These are phyloP conservation scores for Russula earlei DNA, from an alignment of 768 basidiomycete genomes.

Conservation along the genomic window DNA sequence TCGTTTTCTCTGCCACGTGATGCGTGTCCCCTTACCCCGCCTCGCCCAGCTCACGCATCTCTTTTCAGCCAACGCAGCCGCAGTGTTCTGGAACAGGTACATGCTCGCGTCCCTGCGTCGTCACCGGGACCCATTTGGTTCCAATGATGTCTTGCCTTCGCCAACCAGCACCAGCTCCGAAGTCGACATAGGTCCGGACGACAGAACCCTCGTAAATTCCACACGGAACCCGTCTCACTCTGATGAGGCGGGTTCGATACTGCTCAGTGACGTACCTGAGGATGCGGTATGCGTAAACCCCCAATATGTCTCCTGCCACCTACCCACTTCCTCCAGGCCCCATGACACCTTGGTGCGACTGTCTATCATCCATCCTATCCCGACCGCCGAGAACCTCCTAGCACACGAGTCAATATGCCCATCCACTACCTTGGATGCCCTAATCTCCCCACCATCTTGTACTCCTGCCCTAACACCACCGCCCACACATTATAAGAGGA, in stretches of 20 bases:
- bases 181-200: constrained; percentile 4
- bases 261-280: neutral
- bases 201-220: constrained; percentile 9
- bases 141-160: neutral
- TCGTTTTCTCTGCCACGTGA: constrained; percentile 8
- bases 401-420: neutral
- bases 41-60: constrained; percentile 5
- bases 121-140: neutral
- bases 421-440: neutral
- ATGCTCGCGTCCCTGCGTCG: constrained; percentile 1
- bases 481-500: constrained; percentile 12
- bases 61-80: constrained; percentile 1
- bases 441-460: neutral
- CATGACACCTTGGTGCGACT: neutral
- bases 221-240: neutral
- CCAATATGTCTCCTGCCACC: too few species aligned
- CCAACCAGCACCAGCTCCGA: neutral
- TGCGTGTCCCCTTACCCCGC: constrained; percentile 9
- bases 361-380: constrained; percentile 15
- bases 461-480: constrained; percentile 5
- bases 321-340: neutral
- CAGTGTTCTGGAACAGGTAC: neutral
- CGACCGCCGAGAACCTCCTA: constrained; percentile 2
- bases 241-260: neutral
- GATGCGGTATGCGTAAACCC: neutral